Conservation (phyloP, 148 eudicot genomes). For the Chenopodium suecicum region DNA sequence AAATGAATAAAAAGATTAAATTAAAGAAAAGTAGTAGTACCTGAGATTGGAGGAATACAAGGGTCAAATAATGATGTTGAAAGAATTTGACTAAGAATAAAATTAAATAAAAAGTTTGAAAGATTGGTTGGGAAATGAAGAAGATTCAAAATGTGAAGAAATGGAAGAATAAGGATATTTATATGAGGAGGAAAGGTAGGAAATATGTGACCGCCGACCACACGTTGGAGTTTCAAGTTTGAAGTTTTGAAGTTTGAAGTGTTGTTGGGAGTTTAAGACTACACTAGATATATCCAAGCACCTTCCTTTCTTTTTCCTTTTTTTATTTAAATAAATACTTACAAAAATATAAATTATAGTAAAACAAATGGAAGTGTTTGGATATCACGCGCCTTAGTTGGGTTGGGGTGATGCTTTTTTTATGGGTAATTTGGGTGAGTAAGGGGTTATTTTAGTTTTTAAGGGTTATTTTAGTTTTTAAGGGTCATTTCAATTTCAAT, state of each 20-base stretch:
- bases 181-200: not conserved
- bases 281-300: not conserved
- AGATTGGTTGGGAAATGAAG: not conserved
- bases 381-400: no score
- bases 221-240: constrained; percentile 13
- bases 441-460: not conserved
- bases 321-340: no score
- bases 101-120: not conserved
- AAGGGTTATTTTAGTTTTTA: no score
- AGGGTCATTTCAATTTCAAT: no score
- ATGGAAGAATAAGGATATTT: constrained; percentile 8
- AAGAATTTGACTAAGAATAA: constrained; percentile 16
- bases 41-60: constrained; percentile 19
- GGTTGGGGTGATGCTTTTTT: no score
- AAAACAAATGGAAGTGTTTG: no score
- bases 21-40: constrained; percentile 7
- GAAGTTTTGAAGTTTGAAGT: no score
- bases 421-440: not conserved
- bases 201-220: constrained; percentile 27
- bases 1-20: not conserved
- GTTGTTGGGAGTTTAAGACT: no score
- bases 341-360: no score
- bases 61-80: constrained; percentile 20
- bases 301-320: not conserved
- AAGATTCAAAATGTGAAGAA: constrained; percentile 19